A percentile compares a stretch with the other conserved stretches of the same genome.
Evolutionary conservation across 768 basidiomycete species (phyloP).

Genomic region (Neoboletus magnificus): DNA sequence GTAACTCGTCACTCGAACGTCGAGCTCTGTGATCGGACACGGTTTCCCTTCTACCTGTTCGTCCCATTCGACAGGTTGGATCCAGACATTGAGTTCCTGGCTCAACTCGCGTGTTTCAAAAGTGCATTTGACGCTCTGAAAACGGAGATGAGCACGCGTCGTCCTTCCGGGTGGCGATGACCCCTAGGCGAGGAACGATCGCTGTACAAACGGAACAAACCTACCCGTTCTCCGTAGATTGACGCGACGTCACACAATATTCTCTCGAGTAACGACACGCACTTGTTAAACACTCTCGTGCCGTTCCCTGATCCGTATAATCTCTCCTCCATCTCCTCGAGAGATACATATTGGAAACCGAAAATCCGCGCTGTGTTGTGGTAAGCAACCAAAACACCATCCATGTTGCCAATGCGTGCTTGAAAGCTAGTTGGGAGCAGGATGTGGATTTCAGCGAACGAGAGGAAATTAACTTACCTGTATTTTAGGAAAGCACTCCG

Average conservation of each 20-base stretch:
- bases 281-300: conserved; percentile 71
- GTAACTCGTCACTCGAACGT: conserved; percentile 46
- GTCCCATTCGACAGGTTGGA: conserved; percentile 56
- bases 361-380: conserved; percentile 85
- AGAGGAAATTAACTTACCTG: conserved; percentile 43
- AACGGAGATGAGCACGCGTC: background rate
- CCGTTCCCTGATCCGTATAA: conserved; percentile 64
- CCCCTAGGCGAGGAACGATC: background rate
- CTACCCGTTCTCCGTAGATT: conserved; percentile 65
- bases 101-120: conserved; percentile 53
- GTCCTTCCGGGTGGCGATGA: background rate
- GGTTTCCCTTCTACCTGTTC: conserved; percentile 32
- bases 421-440: conserved; percentile 63
- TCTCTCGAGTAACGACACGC: conserved; percentile 65
- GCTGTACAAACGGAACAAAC: conserved; percentile 13
- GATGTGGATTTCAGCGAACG: background rate
- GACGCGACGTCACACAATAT: conserved; percentile 54
- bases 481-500: conserved; percentile 95
- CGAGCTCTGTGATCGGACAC: conserved; percentile 55
- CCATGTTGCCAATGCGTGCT: conserved; percentile 95
- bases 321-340: conserved; percentile 82
- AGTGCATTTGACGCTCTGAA: conserved; percentile 54
- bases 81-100: conserved; percentile 56
- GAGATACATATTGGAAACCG: conserved; percentile 90
- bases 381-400: conserved; percentile 85